Percentiles rank a stretch among this genome's conserved stretches.
These are phyloP conservation scores for Blastomyces silverae DNA, from an alignment of 2,329 filamentous ascomycete genomes.

Conservation along the genomic window DNA sequence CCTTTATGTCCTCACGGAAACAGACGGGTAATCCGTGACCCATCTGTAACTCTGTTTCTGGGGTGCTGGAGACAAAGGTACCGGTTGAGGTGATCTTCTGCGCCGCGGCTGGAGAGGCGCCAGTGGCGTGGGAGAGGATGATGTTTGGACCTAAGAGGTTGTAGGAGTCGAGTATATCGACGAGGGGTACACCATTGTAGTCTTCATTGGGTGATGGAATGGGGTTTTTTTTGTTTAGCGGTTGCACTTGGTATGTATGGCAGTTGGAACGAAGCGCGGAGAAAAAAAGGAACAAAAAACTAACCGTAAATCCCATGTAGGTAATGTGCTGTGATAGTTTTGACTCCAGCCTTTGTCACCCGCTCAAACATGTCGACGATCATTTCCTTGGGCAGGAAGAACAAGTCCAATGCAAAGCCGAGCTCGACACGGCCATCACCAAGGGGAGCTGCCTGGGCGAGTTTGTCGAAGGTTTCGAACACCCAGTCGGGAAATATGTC, in stretches of 20 bases:
- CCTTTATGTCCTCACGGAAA: constrained; percentile 23
- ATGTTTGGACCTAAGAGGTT: constrained; percentile 22
- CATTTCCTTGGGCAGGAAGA: constrained; percentile 25
- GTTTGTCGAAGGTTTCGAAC: constrained; percentile 22
- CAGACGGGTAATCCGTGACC: constrained; percentile 26
- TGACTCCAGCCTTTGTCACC: constrained; percentile 21
- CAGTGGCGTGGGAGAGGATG: constrained; percentile 26
- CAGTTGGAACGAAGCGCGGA: too few relatives aligned
- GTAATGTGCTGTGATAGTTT: constrained; percentile 28
- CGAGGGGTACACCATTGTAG: background rate
- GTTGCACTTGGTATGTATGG: too few relatives aligned
- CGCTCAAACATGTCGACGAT: constrained; percentile 23
- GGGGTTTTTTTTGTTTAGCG: background rate
- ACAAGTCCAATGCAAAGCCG: constrained; percentile 29
- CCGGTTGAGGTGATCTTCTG: constrained; percentile 21
- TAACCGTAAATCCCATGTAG: constrained; percentile 11
- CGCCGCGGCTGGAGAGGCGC: constrained; percentile 21
- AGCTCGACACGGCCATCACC: constrained; percentile 27
- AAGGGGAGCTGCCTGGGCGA: constrained; percentile 21
- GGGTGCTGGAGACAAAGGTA: constrained; percentile 26
- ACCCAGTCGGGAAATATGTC: constrained; percentile 26
- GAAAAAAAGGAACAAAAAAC: background rate
- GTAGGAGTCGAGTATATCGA: constrained; percentile 18
- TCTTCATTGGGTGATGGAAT: background rate
- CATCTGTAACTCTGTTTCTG: constrained; percentile 31